These are phyloP conservation scores for Diaporthe aspalathi DNA, from an alignment of 2,329 filamentous ascomycete species.

Conservation along the genomic window DNA sequence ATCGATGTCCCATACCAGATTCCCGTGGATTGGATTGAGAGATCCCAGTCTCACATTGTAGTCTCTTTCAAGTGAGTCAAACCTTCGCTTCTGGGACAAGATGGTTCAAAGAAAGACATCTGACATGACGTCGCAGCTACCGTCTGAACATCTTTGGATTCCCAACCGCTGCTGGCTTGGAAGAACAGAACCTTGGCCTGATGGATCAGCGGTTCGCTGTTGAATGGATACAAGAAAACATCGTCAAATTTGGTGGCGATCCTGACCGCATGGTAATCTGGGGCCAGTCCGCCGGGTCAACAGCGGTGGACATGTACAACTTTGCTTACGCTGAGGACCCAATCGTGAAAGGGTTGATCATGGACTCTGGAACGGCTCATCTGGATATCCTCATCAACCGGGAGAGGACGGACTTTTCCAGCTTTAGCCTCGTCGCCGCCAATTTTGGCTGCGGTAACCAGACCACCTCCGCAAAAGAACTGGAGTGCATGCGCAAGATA, in stretches of 20 bases:
- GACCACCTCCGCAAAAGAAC: too few species aligned
- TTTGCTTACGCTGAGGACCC: constrained; percentile 57
- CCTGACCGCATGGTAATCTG: constrained; percentile 56
- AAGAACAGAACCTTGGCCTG: constrained; percentile 59
- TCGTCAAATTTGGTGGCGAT: constrained; percentile 63
- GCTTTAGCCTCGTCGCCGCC: constrained; percentile 35
- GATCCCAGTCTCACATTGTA: constrained; percentile 49
- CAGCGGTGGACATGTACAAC: constrained; percentile 53
- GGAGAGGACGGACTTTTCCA: constrained; percentile 39
- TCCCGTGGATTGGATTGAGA: constrained; percentile 55
- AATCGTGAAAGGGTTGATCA: constrained; percentile 53
- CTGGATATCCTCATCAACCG: too few species aligned
- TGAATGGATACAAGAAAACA: constrained; percentile 63
- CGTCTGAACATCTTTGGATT: constrained; percentile 49
- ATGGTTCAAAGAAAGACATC: too few species aligned
- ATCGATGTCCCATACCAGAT: constrained; percentile 58
- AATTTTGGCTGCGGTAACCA: too few species aligned
- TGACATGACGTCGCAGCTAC: constrained; percentile 42
- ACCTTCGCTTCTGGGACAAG: too few species aligned
- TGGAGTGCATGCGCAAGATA: too few species aligned
- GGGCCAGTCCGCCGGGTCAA: constrained; percentile 60
- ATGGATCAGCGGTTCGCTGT: constrained; percentile 64
- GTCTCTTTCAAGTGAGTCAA: constrained; percentile 29
- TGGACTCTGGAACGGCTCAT: constrained; percentile 45
- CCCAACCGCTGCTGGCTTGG: constrained; percentile 46